These are phyloP conservation scores for Penicillium sp. DNA, from an alignment of 2,329 filamentous ascomycete genomes.

Conservation along the genomic window DNA sequence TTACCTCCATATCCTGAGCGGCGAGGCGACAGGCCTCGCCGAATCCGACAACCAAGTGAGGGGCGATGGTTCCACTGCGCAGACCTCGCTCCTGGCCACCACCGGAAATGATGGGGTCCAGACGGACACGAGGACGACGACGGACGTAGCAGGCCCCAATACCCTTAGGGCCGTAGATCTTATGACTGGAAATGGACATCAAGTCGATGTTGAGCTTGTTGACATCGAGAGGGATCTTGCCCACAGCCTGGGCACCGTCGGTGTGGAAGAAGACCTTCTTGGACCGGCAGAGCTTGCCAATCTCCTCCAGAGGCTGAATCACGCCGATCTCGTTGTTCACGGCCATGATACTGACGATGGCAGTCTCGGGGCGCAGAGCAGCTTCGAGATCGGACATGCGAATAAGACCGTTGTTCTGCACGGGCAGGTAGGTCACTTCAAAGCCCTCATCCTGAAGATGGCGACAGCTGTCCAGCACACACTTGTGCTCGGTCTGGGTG, in stretches of 20 bases:
- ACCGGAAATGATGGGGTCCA: slow-evolving; percentile 93
- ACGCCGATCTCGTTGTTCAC: slow-evolving; percentile 99
- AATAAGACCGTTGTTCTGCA: slow-evolving; percentile 79
- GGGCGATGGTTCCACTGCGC: slow-evolving; percentile 87
- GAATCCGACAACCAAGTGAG: slow-evolving; percentile 82
- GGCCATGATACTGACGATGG: slow-evolving; percentile 92
- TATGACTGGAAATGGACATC: slow-evolving; percentile 98
- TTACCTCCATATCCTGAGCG: slow-evolving; percentile 82
- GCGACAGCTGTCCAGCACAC: slow-evolving; percentile 92
- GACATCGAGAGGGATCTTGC: slow-evolving; percentile 94
- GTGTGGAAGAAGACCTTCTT: slow-evolving; percentile 98
- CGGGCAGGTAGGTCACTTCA: slow-evolving; percentile 93
- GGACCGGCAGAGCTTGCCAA: slow-evolving; percentile 81
- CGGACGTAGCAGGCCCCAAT: slow-evolving; percentile 95
- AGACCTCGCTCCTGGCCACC: slow-evolving; percentile 94
- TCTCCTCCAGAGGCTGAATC: slow-evolving; percentile 92
- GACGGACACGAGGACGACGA: slow-evolving; percentile 81
- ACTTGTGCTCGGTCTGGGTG: slow-evolving; percentile 97
- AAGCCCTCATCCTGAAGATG: slow-evolving; percentile 97
- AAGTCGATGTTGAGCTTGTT: slow-evolving; percentile 97
- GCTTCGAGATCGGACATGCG: slow-evolving; percentile 77
- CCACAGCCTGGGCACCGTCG: slow-evolving; percentile 93
- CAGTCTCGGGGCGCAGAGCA: slow-evolving; percentile 85
- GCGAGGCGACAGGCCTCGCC: slow-evolving; percentile 93
- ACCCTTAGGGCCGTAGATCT: slow-evolving; percentile 97